phyloP scores from a whole-genome alignment of 352 stramenopile genomes.

The Pythium guiyangense region DNA sequence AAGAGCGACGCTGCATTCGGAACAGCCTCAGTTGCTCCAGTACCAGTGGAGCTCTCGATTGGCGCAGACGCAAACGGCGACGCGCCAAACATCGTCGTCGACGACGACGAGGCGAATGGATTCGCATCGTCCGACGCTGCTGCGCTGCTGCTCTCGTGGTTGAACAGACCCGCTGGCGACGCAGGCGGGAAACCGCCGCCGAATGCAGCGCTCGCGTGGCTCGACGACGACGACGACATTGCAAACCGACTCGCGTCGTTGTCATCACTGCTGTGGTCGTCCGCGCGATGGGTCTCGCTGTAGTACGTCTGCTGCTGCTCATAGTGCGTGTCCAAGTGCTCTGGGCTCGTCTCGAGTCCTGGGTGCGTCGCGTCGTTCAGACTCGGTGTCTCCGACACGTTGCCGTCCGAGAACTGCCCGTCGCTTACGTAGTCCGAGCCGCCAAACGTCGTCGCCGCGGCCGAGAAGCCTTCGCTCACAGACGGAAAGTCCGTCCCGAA shows the following conservation, averaged over 20 bases:
- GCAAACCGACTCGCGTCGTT: constrained; percentile 20
- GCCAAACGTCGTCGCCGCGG: constrained; percentile 52
- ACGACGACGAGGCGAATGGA: constrained; percentile 35
- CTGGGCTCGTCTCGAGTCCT: constrained; percentile 29
- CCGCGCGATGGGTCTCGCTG: constrained; percentile 14
- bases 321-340: constrained; percentile 19
- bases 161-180: constrained; percentile 18
- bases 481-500: constrained; percentile 74
- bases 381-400: constrained; percentile 50
- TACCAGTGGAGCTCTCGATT: neutral
- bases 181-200: constrained; percentile 10
- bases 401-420: constrained; percentile 50
- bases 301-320: constrained; percentile 28
- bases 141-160: constrained; percentile 12
- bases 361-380: constrained; percentile 41
- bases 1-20: constrained; percentile 59
- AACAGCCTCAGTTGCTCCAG: constrained; percentile 13
- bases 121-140: constrained; percentile 23
- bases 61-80: constrained; percentile 8
- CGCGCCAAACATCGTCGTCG: constrained; percentile 7
- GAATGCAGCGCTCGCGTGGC: constrained; percentile 25
- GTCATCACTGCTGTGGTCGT: constrained; percentile 1
- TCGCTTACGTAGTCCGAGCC: constrained; percentile 57
- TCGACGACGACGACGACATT: constrained; percentile 7
- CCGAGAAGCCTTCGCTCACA: constrained; percentile 66